phyloP scores from a whole-genome alignment of 1,284 basidiomycete genomes.

The Ustilago cynodontis region DNA sequence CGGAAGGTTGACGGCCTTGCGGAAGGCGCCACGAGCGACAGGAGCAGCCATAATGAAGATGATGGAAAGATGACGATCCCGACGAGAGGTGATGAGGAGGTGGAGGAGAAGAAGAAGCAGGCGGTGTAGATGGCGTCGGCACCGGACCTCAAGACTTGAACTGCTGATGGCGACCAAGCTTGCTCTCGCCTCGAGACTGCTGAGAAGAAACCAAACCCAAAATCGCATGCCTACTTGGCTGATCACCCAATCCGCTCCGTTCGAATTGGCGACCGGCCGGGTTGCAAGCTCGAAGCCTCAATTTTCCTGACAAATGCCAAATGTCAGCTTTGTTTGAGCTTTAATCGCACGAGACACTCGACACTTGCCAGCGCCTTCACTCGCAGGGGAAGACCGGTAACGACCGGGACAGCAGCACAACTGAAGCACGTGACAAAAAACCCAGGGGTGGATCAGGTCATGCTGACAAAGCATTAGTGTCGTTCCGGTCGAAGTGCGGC shows the following conservation, averaged over 20 bases:
- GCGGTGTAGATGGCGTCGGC: constrained; percentile 17
- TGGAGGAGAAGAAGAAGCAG: constrained; percentile 15
- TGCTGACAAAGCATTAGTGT: constrained; percentile 36
- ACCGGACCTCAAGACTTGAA: constrained; percentile 1
- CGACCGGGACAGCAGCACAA: neutral
- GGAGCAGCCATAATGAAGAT: constrained; percentile 54
- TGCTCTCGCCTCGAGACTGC: neutral
- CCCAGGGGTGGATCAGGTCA: neutral
- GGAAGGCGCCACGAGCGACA: constrained; percentile 61
- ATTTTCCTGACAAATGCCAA: constrained; percentile 39
- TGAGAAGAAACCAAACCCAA: constrained; percentile 16
- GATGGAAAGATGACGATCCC: constrained; percentile 28
- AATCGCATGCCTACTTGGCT: constrained; percentile 17
- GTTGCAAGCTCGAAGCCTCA: neutral
- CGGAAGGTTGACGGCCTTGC: constrained; percentile 79
- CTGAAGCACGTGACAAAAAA: neutral
- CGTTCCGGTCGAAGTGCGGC: too few species aligned
- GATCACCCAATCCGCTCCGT: constrained; percentile 21
- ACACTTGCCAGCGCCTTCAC: neutral
- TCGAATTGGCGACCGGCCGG: constrained; percentile 6
- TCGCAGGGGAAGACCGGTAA: neutral
- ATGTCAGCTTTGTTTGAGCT: constrained; percentile 2
- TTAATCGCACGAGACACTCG: constrained; percentile 24
- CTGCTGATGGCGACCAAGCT: constrained; percentile 30
- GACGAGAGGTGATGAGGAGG: constrained; percentile 31